Evolutionary conservation across 345 rosid species (phyloP), one percentile per base, ranked within the genome.

Genomic region (Euphorbia pulcherrima): DNA sequence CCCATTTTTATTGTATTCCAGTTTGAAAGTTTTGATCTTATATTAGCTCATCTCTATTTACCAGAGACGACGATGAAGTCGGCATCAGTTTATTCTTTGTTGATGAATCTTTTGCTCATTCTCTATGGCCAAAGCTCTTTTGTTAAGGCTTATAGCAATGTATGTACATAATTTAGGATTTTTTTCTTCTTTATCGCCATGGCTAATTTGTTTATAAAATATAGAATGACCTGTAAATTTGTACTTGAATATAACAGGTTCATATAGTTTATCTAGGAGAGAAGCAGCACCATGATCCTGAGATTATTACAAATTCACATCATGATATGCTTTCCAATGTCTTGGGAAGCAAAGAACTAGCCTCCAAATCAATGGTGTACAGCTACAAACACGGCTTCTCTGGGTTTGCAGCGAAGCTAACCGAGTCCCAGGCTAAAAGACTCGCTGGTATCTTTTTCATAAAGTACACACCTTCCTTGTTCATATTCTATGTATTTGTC

Each of bases 331-430:
- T 89, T 20, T 87, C 86, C 50, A 40, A 72, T 0, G 75, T 89
- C 56, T 79, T 84, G 68, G 92, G 89, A 61, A 84, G 90, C 83
- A 82, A 78, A 68, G 73, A 83, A 73, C 71, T 78, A 8, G 86
- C 88, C 11, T 68, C 71, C 60, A 68, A 80, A 68, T 78, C 69
- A 72, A 80, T 89, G 82, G 82, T 89, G 66, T 86, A 89, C 74
- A 86, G 88, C 76, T 89, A 86, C 74, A 83, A 79, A 77, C 89
- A 87, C 77, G 88, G 88, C 47, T 87, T 89, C 72, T 87, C 92
- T 5, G 92, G 92, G 29, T 89, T 89, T 72, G 87, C 96, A 56
- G 96, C 88, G 16, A 78, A 81, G 77, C 85, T 90, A 40, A 82
- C 90, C 18, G 74, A 82, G 61, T 73, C 84, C 51, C 86, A 85